Conservation (phyloP, 164 flowering plant genomes). For the Hamamelis virginiana region DNA sequence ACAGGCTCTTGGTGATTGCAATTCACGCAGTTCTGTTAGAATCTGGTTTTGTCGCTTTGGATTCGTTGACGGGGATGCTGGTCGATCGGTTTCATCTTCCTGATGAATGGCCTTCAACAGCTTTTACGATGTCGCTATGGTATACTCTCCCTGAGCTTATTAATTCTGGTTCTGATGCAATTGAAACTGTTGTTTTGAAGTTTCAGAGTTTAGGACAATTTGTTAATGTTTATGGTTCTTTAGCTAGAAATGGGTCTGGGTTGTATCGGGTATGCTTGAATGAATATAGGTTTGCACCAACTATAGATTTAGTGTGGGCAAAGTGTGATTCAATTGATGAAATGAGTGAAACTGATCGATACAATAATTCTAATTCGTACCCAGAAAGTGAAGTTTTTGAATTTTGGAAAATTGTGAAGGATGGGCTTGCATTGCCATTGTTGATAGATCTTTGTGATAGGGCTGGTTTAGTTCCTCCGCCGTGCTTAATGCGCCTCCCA, state of each 20-base stretch:
- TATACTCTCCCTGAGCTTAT: slow-evolving; percentile 60
- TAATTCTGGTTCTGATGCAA: not conserved
- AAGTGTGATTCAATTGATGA: slow-evolving; percentile 15
- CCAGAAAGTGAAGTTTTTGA: slow-evolving; percentile 49
- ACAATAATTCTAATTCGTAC: slow-evolving; percentile 4
- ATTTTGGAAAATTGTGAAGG: slow-evolving; percentile 83
- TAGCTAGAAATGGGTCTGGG: slow-evolving; percentile 30
- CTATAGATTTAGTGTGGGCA: slow-evolving; percentile 36
- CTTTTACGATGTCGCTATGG: slow-evolving; percentile 25
- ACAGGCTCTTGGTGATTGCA: slow-evolving; percentile 46
- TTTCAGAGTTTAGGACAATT: slow-evolving; percentile 54
- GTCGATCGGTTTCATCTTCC: slow-evolving; percentile 42
- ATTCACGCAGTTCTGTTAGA: slow-evolving; percentile 79
- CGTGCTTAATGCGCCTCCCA: slow-evolving; percentile 70
- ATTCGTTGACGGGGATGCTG: slow-evolving; percentile 25
- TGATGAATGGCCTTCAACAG: slow-evolving; percentile 35
- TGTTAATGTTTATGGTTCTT: slow-evolving; percentile 59
- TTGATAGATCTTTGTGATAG: slow-evolving; percentile 66
- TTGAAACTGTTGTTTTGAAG: slow-evolving; percentile 45
- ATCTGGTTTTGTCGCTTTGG: slow-evolving; percentile 61
- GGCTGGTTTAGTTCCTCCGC: slow-evolving; percentile 53
- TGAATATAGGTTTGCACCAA: slow-evolving; percentile 38
- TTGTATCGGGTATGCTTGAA: slow-evolving; percentile 36
- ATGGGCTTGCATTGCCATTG: slow-evolving; percentile 69
- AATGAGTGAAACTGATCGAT: slow-evolving; percentile 6